Evolutionary conservation across 352 stramenopile species (phyloP), one percentile per base, ranked within the genome.

Genomic region (Globisporangium echinulatum): DNA sequence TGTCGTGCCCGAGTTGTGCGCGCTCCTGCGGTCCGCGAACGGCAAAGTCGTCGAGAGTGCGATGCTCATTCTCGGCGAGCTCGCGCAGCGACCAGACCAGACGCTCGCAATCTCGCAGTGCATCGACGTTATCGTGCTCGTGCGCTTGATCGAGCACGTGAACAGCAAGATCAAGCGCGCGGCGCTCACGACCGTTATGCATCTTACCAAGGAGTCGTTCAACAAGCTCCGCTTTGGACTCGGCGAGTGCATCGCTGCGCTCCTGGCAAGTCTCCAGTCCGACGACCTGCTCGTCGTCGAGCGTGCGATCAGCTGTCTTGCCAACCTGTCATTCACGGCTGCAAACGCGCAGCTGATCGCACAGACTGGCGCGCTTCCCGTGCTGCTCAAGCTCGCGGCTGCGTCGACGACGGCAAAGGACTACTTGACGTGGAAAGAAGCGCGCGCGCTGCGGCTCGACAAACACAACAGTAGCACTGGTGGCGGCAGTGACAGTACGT

Each of bases 161-260:
- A 90, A 90, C 51, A 54, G 63, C 19, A 75, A 79, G 14, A 84
- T 92, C 42, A 62, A 74, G 48, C 68, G 77, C 49, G 80, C 83
- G 0, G 74, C 77, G 43, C 59, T 92, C 39, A 60, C 74, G 11
- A 77, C 82, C 4, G 67, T 87, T 3, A 51, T 82, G 1, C 72
- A 87, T 62, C 59, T 90, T 8, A 92, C 81, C 4, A 85, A 83
- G 14, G 80, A 90, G 56, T 88, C 83, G 0, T 90, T 90, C 54
- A 90, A 90, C 64, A 90, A 90, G 58, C 62, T 86, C 5, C 79
- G 79, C 9, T 92, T 90, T 36, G 80, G 81, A 0, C 68, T 87
- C 7, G 62, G 64, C 8, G 74, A 84, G 47, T 86, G 81, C 46
- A 59, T 90, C 10, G 66, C 76, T 37, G 77, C 77, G 7, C 62